Evolutionary conservation across 2,329 filamentous ascomycete species (phyloP).

Genomic region (Geosmithia flava): DNA sequence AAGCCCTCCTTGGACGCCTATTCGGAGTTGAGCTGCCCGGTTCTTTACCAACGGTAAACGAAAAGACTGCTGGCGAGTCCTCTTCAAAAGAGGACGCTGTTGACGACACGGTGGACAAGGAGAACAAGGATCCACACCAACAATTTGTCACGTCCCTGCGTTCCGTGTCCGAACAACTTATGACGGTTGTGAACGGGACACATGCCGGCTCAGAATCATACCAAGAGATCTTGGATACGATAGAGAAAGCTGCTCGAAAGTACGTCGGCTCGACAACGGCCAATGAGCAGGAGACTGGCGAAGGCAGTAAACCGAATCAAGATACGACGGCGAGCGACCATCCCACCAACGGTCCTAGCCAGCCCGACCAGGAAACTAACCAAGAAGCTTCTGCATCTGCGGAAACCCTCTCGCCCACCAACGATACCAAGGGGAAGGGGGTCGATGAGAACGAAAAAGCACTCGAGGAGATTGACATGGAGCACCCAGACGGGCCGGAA

Average conservation of each 20-base stretch:
- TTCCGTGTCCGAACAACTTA: constrained; percentile 27
- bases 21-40: constrained; percentile 30
- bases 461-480: constrained; percentile 39
- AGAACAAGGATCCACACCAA: constrained; percentile 13
- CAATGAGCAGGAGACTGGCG: background rate
- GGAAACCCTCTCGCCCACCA: background rate
- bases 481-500: constrained; percentile 17
- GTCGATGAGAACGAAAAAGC: constrained; percentile 12
- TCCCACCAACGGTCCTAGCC: background rate
- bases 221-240: constrained; percentile 34
- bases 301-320: background rate
- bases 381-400: background rate
- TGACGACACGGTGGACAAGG: background rate
- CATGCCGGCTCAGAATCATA: constrained; percentile 20
- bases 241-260: constrained; percentile 36
- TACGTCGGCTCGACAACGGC: constrained; percentile 27
- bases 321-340: background rate
- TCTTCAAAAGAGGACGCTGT: background rate
- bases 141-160: constrained; percentile 21
- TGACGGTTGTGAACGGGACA: constrained; percentile 25
- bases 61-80: background rate
- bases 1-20: constrained; percentile 37
- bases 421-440: background rate
- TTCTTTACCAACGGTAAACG: background rate
- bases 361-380: background rate